Conservation (phyloP, 768 basidiomycete species). For the Strobilomyces echinocephalus region DNA sequence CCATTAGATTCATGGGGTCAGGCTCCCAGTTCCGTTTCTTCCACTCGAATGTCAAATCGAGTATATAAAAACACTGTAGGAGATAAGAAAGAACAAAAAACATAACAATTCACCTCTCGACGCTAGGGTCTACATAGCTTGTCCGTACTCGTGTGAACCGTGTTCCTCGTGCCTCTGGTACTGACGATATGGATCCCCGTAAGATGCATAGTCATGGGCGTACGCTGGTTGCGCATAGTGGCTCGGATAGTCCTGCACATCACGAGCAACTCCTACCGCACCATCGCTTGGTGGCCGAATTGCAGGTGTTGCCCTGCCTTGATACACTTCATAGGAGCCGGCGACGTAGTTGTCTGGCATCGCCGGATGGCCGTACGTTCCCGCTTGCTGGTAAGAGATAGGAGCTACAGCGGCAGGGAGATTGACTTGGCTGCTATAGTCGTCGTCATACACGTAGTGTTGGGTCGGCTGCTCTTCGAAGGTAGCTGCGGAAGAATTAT, state of each 20-base stretch:
- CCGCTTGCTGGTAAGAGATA: conserved; percentile 41
- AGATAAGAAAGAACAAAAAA: conserved; percentile 13
- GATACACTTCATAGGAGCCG: conserved; percentile 54
- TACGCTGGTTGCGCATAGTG: conserved; percentile 22
- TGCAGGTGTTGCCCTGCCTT: conserved; percentile 41
- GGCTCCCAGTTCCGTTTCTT: neutral
- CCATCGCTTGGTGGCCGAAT: conserved; percentile 31
- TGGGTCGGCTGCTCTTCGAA: conserved; percentile 50
- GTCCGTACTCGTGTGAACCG: conserved; percentile 28
- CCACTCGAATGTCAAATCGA: conserved; percentile 18
- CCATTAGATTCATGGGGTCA: neutral
- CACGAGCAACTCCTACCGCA: conserved; percentile 33
- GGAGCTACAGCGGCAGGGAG: conserved; percentile 58
- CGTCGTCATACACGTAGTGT: conserved; percentile 56
- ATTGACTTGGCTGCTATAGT: conserved; percentile 60
- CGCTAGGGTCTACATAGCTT: conserved; percentile 27
- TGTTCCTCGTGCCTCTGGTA: conserved; percentile 30
- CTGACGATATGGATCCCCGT: conserved; percentile 25
- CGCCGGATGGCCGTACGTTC: conserved; percentile 16
- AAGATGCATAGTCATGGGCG: conserved; percentile 27
- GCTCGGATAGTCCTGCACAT: conserved; percentile 36
- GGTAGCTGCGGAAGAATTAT: conserved; percentile 54
- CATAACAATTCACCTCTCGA: conserved; percentile 14
- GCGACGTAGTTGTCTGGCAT: conserved; percentile 32
- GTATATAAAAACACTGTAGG: conserved; percentile 25